A percentile compares a stretch with the other conserved stretches of the same genome.
phyloP scores from a whole-genome alignment of 2,329 filamentous ascomycete genomes.

The Colletotrichum horii region DNA sequence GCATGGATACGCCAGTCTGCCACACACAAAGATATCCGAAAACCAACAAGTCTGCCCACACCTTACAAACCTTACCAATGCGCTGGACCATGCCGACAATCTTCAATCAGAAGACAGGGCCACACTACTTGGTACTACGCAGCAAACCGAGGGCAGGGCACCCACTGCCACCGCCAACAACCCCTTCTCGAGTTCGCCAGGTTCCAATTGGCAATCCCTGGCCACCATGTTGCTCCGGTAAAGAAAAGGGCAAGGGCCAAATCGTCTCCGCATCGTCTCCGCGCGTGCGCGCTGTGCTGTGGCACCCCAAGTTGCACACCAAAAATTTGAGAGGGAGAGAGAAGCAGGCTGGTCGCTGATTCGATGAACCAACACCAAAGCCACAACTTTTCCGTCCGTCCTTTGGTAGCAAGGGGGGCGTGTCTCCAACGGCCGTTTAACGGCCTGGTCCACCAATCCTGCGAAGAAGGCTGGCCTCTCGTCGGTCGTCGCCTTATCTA shows the following conservation, averaged over 20 bases:
- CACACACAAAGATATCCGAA: not conserved
- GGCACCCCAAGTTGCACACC: not conserved
- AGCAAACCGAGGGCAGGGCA: not conserved
- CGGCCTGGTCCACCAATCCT: conserved; percentile 14
- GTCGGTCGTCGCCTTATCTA: conserved; percentile 21
- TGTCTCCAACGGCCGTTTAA: conserved; percentile 11
- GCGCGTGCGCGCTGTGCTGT: not conserved
- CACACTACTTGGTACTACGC: not conserved
- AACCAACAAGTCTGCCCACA: not conserved
- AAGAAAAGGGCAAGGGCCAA: conserved; percentile 12
- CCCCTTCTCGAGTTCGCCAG: not conserved
- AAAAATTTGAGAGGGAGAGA: not conserved
- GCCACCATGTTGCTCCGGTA: not conserved
- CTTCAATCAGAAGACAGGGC: conserved; percentile 1
- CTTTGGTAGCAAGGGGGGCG: not conserved
- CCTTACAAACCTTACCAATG: conserved; percentile 5
- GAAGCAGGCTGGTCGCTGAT: not conserved
- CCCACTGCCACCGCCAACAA: not conserved
- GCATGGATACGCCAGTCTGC: not conserved
- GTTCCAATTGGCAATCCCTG: not conserved
- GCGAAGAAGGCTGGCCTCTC: conserved; percentile 17
- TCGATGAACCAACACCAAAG: conserved; percentile 7
- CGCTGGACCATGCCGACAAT: not conserved
- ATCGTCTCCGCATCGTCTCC: conserved; percentile 15
- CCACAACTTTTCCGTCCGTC: not conserved